A percentile compares a stretch with the other conserved stretches of the same genome.
Conservation (phyloP, 768 basidiomycete genomes). For the Auriscalpium vulgare region DNA sequence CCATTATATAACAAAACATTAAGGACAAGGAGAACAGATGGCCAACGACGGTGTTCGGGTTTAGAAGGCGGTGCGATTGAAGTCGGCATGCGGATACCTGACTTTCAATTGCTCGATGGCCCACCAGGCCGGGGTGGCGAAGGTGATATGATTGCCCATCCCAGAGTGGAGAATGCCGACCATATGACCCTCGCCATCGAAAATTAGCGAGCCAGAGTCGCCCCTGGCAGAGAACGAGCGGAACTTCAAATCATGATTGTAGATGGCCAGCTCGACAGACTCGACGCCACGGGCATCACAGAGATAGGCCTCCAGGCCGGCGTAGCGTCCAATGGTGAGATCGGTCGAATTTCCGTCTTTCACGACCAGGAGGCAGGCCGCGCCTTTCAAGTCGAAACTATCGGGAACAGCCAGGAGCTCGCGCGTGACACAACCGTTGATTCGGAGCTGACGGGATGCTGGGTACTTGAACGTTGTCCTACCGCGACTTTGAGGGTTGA, state of each 20-base stretch:
- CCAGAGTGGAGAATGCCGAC: constrained; percentile 21
- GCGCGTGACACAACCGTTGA: neutral
- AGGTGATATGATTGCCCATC: constrained; percentile 21
- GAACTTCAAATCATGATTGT: constrained; percentile 23
- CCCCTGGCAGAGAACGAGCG: constrained; percentile 28
- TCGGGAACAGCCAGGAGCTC: constrained; percentile 23
- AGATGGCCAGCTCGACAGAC: constrained; percentile 28
- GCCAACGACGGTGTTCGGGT: neutral
- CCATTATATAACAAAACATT: too few species aligned
- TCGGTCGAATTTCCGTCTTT: constrained; percentile 31
- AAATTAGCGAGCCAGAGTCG: constrained; percentile 35
- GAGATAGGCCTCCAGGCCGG: constrained; percentile 28
- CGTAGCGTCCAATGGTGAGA: constrained; percentile 29
- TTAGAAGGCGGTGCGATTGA: constrained; percentile 14
- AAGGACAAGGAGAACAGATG: neutral
- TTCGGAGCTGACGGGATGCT: constrained; percentile 2
- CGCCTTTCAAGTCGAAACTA: constrained; percentile 20
- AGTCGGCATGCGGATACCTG: constrained; percentile 15
- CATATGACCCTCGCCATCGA: constrained; percentile 22
- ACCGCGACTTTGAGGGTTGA: neutral
- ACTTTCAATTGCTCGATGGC: constrained; percentile 20
- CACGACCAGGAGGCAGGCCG: constrained; percentile 21
- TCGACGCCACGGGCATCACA: constrained; percentile 18
- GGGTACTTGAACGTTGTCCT: constrained; percentile 1
- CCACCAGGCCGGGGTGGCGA: constrained; percentile 17